Evolutionary conservation across 805 yeast genomes (phyloP).

Genomic region (Tetrapisispora iriomotensis): DNA sequence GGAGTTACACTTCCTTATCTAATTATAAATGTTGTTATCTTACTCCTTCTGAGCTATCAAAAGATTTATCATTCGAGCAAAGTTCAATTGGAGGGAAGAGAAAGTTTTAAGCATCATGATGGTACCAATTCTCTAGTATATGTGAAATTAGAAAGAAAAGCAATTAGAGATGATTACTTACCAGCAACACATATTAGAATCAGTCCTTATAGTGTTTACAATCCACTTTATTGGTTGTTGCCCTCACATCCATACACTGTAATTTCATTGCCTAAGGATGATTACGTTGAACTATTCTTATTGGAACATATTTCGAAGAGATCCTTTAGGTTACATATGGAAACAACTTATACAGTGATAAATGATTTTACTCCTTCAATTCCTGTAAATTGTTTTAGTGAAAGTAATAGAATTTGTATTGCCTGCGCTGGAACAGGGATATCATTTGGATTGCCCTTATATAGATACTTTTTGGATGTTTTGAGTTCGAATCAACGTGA

Average conservation of each 20-base stretch:
- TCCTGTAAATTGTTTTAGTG: slow-evolving; percentile 35
- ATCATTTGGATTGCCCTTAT: slow-evolving; percentile 49
- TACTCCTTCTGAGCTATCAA: slow-evolving; percentile 7
- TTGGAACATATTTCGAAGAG: slow-evolving; percentile 25
- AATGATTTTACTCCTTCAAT: slow-evolving; percentile 37
- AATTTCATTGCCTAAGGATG: slow-evolving; percentile 36
- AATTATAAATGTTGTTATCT: slow-evolving; percentile 13
- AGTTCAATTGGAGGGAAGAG: slow-evolving; percentile 9
- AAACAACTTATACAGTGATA: slow-evolving; percentile 31
- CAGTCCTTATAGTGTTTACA: slow-evolving; percentile 28
- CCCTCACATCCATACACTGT: slow-evolving; percentile 67
- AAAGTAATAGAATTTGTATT: slow-evolving; percentile 42
- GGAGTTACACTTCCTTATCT: slow-evolving; percentile 38
- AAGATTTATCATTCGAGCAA: slow-evolving; percentile 9
- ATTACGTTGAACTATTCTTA: slow-evolving; percentile 36
- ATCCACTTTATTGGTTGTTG: slow-evolving; percentile 37
- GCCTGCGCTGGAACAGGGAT: slow-evolving; percentile 71
- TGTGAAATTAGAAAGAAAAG: slow-evolving; percentile 20
- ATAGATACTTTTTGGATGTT: slow-evolving; percentile 25
- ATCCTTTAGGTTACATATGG: slow-evolving; percentile 28
- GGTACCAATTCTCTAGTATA: slow-evolving; percentile 16
- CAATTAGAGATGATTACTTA: slow-evolving; percentile 23
- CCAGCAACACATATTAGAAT: slow-evolving; percentile 56
- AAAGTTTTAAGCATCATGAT: slow-evolving; percentile 8
- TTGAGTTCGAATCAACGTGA: slow-evolving; percentile 3